A percentile compares a stretch with the other conserved stretches of the same genome.
phyloP scores from a whole-genome alignment of 148 eudicot species.

The Vaccinium myrtillus region DNA sequence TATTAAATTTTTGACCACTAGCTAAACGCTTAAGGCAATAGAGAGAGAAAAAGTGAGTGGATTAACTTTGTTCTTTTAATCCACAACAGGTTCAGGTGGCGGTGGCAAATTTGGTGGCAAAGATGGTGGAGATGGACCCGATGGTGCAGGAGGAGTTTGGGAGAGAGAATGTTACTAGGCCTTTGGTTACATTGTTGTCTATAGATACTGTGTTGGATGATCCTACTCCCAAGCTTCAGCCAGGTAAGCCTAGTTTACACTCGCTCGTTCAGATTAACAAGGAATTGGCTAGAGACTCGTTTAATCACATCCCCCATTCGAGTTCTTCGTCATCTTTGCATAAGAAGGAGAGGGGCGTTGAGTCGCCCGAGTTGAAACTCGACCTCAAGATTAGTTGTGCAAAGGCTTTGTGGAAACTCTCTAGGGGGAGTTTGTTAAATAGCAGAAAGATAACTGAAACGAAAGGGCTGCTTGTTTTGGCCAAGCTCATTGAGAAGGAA shows the following conservation, averaged over 20 bases:
- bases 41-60: neutral
- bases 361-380: conserved; percentile 50
- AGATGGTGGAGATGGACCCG: conserved; percentile 53
- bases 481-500: conserved; percentile 67
- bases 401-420: conserved; percentile 59
- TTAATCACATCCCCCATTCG: conserved; percentile 27
- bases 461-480: conserved; percentile 66
- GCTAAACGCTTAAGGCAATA: neutral
- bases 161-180: conserved; percentile 62
- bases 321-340: conserved; percentile 37
- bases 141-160: conserved; percentile 71
- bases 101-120: conserved; percentile 58
- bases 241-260: conserved; percentile 46
- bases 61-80: neutral
- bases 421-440: conserved; percentile 52
- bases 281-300: conserved; percentile 38
- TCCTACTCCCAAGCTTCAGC: conserved; percentile 31
- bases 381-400: conserved; percentile 55
- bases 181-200: conserved; percentile 54
- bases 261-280: conserved; percentile 59
- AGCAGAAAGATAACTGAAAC: conserved; percentile 79
- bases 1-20: neutral
- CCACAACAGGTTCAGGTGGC: conserved; percentile 41
- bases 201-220: conserved; percentile 57
- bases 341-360: conserved; percentile 50